phyloP scores from a whole-genome alignment of 495 filamentous ascomycete species.

The Podospora pseudopauciseta region DNA sequence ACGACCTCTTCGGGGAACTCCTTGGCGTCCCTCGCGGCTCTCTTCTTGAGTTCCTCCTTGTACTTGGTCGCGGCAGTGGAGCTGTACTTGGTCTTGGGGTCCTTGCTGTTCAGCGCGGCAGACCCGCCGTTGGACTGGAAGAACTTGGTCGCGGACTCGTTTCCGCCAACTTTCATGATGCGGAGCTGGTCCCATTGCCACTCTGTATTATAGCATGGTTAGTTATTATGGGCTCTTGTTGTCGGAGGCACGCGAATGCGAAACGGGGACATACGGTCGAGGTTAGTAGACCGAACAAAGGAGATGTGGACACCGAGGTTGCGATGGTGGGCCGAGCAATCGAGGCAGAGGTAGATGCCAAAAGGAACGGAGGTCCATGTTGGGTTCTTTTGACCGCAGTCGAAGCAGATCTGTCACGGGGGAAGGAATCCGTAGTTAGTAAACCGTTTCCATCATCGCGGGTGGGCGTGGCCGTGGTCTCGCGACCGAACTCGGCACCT shows the following conservation, averaged over 20 bases:
- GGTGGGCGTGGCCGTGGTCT: neutral
- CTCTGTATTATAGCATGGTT: conserved; percentile 53
- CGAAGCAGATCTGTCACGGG: conserved; percentile 79
- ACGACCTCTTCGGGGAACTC: conserved; percentile 88
- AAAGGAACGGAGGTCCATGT: conserved; percentile 98
- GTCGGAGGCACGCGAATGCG: neutral
- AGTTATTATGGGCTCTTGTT: neutral
- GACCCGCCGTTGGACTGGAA: conserved; percentile 94
- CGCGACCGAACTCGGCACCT: neutral
- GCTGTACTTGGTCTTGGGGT: conserved; percentile 93
- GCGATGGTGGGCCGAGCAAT: conserved; percentile 90
- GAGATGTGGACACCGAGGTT: conserved; percentile 93
- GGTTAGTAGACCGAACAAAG: conserved; percentile 95
- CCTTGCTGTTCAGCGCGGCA: conserved; percentile 90
- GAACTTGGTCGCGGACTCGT: conserved; percentile 96
- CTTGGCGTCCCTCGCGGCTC: conserved; percentile 73
- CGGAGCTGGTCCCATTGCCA: conserved; percentile 99
- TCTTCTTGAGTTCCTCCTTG: conserved; percentile 86
- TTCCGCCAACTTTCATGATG: conserved; percentile 97
- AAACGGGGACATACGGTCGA: conserved; percentile 72
- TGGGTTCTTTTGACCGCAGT: conserved; percentile 93
- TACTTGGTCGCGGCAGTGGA: conserved; percentile 88
- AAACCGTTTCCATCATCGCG: neutral
- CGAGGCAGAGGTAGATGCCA: conserved; percentile 95
- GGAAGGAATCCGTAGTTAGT: conserved; percentile 6